Base-by-base conservation (phyloP, 805 yeast species). In the Yarrowia bubula region DNA sequence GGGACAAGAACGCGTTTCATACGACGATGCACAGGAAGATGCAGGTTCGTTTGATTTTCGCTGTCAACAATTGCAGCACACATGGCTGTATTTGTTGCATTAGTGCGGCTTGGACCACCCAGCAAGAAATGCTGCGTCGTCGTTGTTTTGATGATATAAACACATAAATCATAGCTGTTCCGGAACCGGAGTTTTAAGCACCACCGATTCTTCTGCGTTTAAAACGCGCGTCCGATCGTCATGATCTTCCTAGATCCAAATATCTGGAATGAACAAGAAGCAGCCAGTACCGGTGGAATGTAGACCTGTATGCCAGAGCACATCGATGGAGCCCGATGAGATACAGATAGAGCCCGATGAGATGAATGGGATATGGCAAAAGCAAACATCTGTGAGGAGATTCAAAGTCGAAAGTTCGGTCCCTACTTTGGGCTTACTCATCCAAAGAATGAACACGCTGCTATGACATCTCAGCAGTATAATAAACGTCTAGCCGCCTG, bases 221-320 rank as follows among this genome's bases (percentile, higher is more conserved):
- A 35, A 48, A 48, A 48, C 55, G 55, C 55, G 55, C 14, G 13
- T 17, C 41, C 32, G 55, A 48, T 48, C 55, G 41, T 48, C 55
- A 15, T 11, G 55, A 48, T 48, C 55, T 35, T 22, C 55, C 17
- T 18, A 32, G 15, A 17, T 48, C 31, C 39, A 4, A 33, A 33
- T 28, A 13, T 17, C 15, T 13, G 55, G 55, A 48, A 48, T 48
- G 55, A 35, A 35, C 41, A 33, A 48, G 17, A 35, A 18, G 55
- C 55, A 33, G 55, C 55, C 55, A 48, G 7, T 17, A 17, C 8
- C 15, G 4, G 38, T 6, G 41, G 55, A 48, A 48, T 48, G 55
- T 48, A 31, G 55, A 35, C 39, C 28, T 5, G 53, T 11, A 15
- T 14, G n/a, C n/a, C 22, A 10, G 4, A 4, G 37, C 37, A 31